Base-by-base conservation (phyloP, 176 grass and related monocot species). In the Paspalum notatum region DNA sequence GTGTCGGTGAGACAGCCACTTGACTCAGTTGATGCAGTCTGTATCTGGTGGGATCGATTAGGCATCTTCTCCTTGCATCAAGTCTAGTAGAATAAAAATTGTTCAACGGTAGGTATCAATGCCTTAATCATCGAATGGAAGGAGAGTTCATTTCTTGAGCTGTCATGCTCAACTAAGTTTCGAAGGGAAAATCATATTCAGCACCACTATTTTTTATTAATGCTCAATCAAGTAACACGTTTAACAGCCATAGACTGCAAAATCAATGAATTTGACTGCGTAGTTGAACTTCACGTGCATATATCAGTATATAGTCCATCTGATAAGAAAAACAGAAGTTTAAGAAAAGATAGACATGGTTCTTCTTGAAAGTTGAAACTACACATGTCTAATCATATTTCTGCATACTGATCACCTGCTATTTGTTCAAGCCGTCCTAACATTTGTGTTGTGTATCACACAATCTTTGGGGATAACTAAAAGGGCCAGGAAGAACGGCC, bases 1-100 rank as follows among this genome's bases (percentile, higher is more conserved):
- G 87, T 90, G 87, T 90, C 87, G 87, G 87, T 85, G 78, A 78
- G 78, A 18, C 16, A 49, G 37, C 78, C 42, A 85, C 57, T 85
- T 90, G 87, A 50, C 43, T 72, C 6, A 18, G 49, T 32, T 72
- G 78, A 82, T 65, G 50, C 87, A 72, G 79, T 62, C 43, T 57
- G 78, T 85, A 78, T 85, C 78, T 82, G 78, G 27, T 85, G 83
- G 66, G 58, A 73, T 50, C 45, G 24, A 71, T 78, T 77, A 82
- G 82, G 87, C 83, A 85, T 90, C 83, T 78, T 68, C 16, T 32
- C 21, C 9, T 67, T 67, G 72, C 66, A 77, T 66, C 64, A 81
- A 62, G 47, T 15, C 66, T 22, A 77, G 66, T 18, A 77, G 50
- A 85, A 77, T 66, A 89, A 66, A 72, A 44, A 54, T 50, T 76